phyloP scores from a whole-genome alignment of 106 monocot genomes.

The Phalaenopsis equestris region DNA sequence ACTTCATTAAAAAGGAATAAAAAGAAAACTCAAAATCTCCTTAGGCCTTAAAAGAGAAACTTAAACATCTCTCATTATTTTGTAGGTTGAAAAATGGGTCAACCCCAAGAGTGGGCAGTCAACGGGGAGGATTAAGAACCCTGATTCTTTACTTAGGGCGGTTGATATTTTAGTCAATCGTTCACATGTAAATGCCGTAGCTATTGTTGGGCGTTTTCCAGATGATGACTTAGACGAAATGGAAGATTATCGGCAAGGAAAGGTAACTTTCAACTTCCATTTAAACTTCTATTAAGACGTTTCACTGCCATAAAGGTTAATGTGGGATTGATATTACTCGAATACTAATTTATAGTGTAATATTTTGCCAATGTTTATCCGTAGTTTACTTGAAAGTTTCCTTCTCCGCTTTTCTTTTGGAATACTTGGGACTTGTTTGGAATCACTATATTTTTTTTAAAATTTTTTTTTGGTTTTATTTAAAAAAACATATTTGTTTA shows the following conservation, averaged over 20 bases:
- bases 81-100: slow-evolving; percentile 84
- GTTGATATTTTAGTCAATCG: slow-evolving; percentile 46
- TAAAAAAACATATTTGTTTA: too few species aligned
- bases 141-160: slow-evolving; percentile 76
- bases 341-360: neutral
- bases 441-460: too few species aligned
- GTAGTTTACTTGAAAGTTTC: too few species aligned
- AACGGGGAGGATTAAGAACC: slow-evolving; percentile 65
- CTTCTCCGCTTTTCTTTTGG: too few species aligned
- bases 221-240: slow-evolving; percentile 70
- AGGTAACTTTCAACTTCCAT: slow-evolving; percentile 31
- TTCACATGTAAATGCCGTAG: slow-evolving; percentile 73
- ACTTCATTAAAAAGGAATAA: too few species aligned
- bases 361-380: too few species aligned
- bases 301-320: neutral
- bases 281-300: neutral
- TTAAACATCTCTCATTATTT: slow-evolving; percentile 5
- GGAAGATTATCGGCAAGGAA: slow-evolving; percentile 75
- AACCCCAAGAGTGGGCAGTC: slow-evolving; percentile 76
- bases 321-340: neutral
- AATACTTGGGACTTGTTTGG: too few species aligned
- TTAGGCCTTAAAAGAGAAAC: too few species aligned
- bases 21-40: too few species aligned
- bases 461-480: too few species aligned
- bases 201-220: slow-evolving; percentile 83